phyloP scores from a whole-genome alignment of 371 early-diverging fungal genomes.

The Rhizomucor miehei region DNA sequence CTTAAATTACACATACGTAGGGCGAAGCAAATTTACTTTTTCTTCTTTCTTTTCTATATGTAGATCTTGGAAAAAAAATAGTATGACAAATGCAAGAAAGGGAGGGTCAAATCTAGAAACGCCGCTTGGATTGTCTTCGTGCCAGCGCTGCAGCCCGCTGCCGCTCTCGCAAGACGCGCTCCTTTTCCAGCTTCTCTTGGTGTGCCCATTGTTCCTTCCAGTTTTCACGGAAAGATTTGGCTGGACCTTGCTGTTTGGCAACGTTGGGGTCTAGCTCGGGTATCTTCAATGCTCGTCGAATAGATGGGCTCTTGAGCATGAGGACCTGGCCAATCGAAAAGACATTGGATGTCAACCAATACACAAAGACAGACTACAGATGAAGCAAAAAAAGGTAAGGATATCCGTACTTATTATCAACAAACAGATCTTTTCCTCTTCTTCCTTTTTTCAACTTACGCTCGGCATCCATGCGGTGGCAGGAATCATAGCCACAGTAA shows the following conservation, averaged over 20 bases:
- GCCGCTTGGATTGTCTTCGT: conserved; percentile 46
- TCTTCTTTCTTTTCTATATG: too few relatives aligned
- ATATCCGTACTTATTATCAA: background rate
- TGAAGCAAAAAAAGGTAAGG: conserved; percentile 6
- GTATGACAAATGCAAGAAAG: too few relatives aligned
- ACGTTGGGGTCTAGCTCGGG: conserved; percentile 51
- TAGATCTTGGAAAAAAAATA: too few relatives aligned
- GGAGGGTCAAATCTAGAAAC: conserved; percentile 25
- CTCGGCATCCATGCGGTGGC: conserved; percentile 77
- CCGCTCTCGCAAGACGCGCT: conserved; percentile 46
- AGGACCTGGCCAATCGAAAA: conserved; percentile 72
- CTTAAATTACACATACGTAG: too few relatives aligned
- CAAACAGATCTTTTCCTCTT: background rate
- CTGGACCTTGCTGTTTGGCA: conserved; percentile 43
- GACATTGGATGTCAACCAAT: conserved; percentile 80
- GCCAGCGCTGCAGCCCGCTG: conserved; percentile 49
- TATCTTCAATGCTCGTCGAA: conserved; percentile 58
- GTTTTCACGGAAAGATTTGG: conserved; percentile 47
- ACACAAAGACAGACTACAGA: conserved; percentile 74
- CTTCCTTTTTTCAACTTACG: conserved; percentile 38
- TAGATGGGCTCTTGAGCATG: conserved; percentile 54
- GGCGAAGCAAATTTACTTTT: too few relatives aligned
- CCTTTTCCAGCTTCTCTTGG: conserved; percentile 41
- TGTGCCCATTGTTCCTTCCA: conserved; percentile 40
- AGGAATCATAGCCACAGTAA: conserved; percentile 62